Evolutionary conservation across 2,329 filamentous ascomycete species (phyloP), one percentile per base, ranked within the genome.

Genomic region (Pochonia chlamydosporia): DNA sequence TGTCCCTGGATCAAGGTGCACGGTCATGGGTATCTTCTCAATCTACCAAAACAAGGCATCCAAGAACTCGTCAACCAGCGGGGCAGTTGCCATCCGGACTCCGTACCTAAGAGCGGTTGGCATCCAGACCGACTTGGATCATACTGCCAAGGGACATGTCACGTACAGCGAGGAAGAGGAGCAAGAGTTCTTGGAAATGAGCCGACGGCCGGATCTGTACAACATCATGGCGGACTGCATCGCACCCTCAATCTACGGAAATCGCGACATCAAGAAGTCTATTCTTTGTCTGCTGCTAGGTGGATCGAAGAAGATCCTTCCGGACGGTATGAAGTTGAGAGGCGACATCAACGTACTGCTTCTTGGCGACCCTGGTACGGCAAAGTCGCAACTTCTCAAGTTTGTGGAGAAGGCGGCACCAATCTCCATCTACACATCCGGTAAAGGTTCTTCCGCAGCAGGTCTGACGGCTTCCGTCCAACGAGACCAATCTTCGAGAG

Each of bases 391-490:
- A 65, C 73, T 99, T 6, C 74, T 99, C 35, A 99, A 99, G 64
- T 99, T 97, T 62, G 93, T 97, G 5, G 91, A 97, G 63, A 95
- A 95, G 64, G 92, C 88, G 6, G 88, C 93, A 2, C 93, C 93
- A 2, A 96, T 97, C 52, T 92, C 93, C 33, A 96, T 99, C 57
- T 99, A 99, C 72, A 99, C 93, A 0, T 99, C 93, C 5, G 93
- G 93, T 57, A 99, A 99, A 69, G 93, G 93, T 56, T 97, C 93
- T 1, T 97, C 92, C 2, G 93, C 93, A 16, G 93, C 93, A 40
- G 93, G 93, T 91, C 73, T 99, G 54, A 99, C 93, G 16, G 93
- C 93, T 0, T 97, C 93, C 0, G 93, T 99, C 2, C 93, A 99
- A 59, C 84, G 93, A 49, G 93, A 99, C 61, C 84, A 88, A 13